Evolutionary conservation across 805 yeast species (phyloP).

Genomic region (Ogataea henricii): DNA sequence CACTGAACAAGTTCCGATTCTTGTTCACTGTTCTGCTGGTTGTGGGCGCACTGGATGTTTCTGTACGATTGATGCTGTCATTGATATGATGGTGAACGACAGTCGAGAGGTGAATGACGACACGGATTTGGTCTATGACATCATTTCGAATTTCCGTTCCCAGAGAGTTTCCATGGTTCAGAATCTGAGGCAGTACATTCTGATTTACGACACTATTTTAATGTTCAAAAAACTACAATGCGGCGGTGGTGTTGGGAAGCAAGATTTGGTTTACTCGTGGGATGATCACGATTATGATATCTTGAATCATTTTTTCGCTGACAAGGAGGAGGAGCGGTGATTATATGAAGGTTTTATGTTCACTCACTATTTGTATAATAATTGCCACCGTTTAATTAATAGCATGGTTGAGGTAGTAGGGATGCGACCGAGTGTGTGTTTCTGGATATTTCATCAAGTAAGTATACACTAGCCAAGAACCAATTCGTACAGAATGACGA

Average conservation of each 20-base stretch:
- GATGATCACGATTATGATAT: slow-evolving; percentile 14
- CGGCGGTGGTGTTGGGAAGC: slow-evolving; percentile 8
- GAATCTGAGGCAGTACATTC: slow-evolving; percentile 53
- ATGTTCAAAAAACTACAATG: slow-evolving; percentile 27
- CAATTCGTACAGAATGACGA: slow-evolving; percentile 54
- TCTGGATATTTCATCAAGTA: too few species aligned
- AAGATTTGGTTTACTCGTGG: slow-evolving; percentile 17
- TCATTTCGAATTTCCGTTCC: slow-evolving; percentile 49
- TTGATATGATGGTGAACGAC: slow-evolving; percentile 39
- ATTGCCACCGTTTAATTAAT: slow-evolving; percentile 33
- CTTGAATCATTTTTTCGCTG: slow-evolving; percentile 19
- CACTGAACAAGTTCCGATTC: slow-evolving; percentile 44
- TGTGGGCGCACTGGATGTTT: slow-evolving; percentile 95
- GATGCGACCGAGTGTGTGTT: not conserved
- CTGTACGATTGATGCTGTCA: slow-evolving; percentile 65
- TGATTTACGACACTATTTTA: slow-evolving; percentile 47
- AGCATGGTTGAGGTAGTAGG: not conserved
- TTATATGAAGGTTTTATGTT: not conserved
- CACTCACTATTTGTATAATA: not conserved
- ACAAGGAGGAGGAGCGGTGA: slow-evolving; percentile 14
- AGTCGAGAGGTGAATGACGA: slow-evolving; percentile 14
- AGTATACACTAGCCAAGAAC: slow-evolving; percentile 44
- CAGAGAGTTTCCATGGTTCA: slow-evolving; percentile 63
- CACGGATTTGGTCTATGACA: slow-evolving; percentile 46
- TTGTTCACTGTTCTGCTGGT: slow-evolving; percentile 95